These are phyloP conservation scores for Pseudogymnoascus sp. DNA, from an alignment of 2,329 filamentous ascomycete species.

Conservation along the genomic window DNA sequence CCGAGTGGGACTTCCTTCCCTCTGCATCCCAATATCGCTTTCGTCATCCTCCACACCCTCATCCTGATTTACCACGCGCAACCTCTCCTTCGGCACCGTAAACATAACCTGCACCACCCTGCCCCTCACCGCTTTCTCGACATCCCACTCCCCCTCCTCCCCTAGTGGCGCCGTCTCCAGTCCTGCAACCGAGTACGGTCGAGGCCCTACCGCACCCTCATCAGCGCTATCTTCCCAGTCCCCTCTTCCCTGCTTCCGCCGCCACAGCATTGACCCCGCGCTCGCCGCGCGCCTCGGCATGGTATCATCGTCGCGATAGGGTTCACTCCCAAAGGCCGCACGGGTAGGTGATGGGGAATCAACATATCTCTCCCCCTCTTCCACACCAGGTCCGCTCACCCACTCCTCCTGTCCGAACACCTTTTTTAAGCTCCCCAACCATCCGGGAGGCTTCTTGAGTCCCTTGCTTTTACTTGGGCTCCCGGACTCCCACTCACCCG, in stretches of 20 bases:
- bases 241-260: conserved; percentile 39
- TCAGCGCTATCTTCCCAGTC: conserved; percentile 39
- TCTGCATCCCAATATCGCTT: conserved; percentile 30
- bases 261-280: conserved; percentile 38
- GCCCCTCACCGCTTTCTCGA: conserved; percentile 63
- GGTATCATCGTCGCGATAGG: conserved; percentile 1
- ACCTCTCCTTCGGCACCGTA: conserved; percentile 76
- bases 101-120: conserved; percentile 79
- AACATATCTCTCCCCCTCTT: not conserved
- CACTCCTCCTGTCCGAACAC: conserved; percentile 19
- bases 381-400: not conserved
- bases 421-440: conserved; percentile 56
- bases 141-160: conserved; percentile 51
- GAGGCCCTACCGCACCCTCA: conserved; percentile 12
- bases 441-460: conserved; percentile 38
- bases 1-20: conserved; percentile 19
- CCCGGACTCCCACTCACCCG: conserved; percentile 25
- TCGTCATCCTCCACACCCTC: conserved; percentile 33
- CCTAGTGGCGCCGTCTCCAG: conserved; percentile 23
- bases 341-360: conserved; percentile 6
- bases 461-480: conserved; percentile 49
- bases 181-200: conserved; percentile 3
- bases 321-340: conserved; percentile 18
- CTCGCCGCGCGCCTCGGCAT: conserved; percentile 37
- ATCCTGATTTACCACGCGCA: conserved; percentile 84